A percentile compares a stretch with the other conserved stretches of the same genome.
Evolutionary conservation across 345 rosid species (phyloP).

Genomic region (Crucihimalaya himalaica): DNA sequence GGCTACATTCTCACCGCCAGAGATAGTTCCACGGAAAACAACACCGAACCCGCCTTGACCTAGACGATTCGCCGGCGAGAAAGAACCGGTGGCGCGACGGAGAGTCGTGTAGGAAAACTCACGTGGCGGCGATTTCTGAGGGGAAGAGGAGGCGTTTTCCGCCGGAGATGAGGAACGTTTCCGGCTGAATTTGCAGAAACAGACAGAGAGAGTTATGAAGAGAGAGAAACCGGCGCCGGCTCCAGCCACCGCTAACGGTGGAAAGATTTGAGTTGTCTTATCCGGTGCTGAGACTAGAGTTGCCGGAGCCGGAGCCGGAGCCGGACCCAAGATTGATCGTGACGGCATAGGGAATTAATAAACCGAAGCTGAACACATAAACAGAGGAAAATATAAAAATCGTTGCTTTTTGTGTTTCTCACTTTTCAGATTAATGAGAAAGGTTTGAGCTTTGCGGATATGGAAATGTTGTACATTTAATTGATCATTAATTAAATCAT

Average conservation of each 20-base stretch:
- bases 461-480: conserved; percentile 7
- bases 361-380: conserved; percentile 28
- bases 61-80: conserved; percentile 54
- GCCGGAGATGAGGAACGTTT: conserved; percentile 41
- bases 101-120: conserved; percentile 62
- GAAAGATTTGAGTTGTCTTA: conserved; percentile 23
- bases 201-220: conserved; percentile 47
- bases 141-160: conserved; percentile 25
- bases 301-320: conserved; percentile 1
- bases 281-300: conserved; percentile 22
- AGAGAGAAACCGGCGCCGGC: conserved; percentile 51
- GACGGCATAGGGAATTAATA: conserved; percentile 48
- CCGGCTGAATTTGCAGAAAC: conserved; percentile 61
- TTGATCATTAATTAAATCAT: neutral
- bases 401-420: conserved; percentile 5
- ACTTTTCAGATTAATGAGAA: conserved; percentile 22
- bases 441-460: conserved; percentile 6
- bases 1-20: conserved; percentile 49
- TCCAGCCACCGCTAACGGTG: conserved; percentile 38
- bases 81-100: conserved; percentile 67
- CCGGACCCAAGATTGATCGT: conserved; percentile 42
- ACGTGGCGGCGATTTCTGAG: conserved; percentile 52
- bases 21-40: conserved; percentile 66
- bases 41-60: conserved; percentile 90
- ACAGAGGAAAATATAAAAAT: neutral